These are phyloP conservation scores for Papiliotrema laurentii DNA, from an alignment of 1,284 basidiomycete genomes.

Conservation along the genomic window DNA sequence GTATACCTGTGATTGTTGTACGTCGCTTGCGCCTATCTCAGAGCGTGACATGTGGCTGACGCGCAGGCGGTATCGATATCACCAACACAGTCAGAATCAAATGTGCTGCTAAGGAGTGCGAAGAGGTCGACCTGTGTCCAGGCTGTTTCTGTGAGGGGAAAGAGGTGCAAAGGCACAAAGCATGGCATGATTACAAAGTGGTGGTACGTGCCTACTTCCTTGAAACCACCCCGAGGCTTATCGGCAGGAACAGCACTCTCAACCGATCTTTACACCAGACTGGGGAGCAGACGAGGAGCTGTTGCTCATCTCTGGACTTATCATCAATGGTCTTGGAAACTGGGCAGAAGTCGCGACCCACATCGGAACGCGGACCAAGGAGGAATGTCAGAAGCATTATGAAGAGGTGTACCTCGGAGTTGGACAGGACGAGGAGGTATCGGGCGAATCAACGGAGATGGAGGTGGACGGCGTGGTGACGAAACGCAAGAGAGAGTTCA, in stretches of 20 bases:
- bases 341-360: slow-evolving; percentile 97
- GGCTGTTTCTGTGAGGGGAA: slow-evolving; percentile 87
- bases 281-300: slow-evolving; percentile 99
- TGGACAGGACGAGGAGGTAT: slow-evolving; percentile 15
- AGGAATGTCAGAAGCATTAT: slow-evolving; percentile 93
- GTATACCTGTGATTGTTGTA: slow-evolving; percentile 49
- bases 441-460: slow-evolving; percentile 9
- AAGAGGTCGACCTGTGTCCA: slow-evolving; percentile 82
- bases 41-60: slow-evolving; percentile 1
- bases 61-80: slow-evolving; percentile 40
- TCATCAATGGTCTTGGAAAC: slow-evolving; percentile 87
- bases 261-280: slow-evolving; percentile 90
- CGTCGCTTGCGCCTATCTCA: slow-evolving; percentile 8
- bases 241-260: slow-evolving; percentile 84
- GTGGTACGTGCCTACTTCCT: slow-evolving; percentile 76
- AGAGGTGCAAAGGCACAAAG: slow-evolving; percentile 80
- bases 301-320: slow-evolving; percentile 82
- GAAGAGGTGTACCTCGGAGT: slow-evolving; percentile 67
- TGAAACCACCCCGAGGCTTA: no score
- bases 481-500: slow-evolving; percentile 32
- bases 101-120: slow-evolving; percentile 76
- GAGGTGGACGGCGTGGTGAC: slow-evolving; percentile 9
- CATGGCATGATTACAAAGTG: slow-evolving; percentile 86
- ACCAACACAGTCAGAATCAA: slow-evolving; percentile 89
- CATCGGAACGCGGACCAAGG: slow-evolving; percentile 88